Conservation (phyloP, 2,329 filamentous ascomycete species). For the Calonectria montana region DNA sequence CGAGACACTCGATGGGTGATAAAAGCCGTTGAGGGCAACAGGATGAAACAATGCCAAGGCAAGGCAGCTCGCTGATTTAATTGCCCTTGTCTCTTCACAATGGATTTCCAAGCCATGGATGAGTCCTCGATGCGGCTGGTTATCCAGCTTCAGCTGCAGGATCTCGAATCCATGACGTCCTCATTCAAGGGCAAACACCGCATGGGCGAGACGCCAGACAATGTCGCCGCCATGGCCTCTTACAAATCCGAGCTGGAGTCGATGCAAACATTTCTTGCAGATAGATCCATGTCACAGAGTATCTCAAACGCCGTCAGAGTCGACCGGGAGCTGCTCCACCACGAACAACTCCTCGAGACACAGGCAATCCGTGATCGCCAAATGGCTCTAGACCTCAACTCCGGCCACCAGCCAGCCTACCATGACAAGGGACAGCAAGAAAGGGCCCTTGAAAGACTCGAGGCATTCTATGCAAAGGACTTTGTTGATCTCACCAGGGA, state of each 20-base stretch:
- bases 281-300: slow-evolving; percentile 4
- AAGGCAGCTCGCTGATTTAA: neutral
- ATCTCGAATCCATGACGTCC: neutral
- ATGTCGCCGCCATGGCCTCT: neutral
- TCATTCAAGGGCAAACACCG: slow-evolving; percentile 29
- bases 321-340: neutral
- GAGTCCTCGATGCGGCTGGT: neutral
- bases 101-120: neutral
- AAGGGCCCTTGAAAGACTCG: neutral
- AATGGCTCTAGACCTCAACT: slow-evolving; percentile 8
- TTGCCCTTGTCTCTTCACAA: neutral
- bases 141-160: slow-evolving; percentile 27
- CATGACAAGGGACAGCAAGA: neutral
- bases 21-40: neutral
- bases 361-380: slow-evolving; percentile 8
- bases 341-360: neutral
- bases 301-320: slow-evolving; percentile 20
- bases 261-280: neutral
- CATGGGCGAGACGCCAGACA: slow-evolving; percentile 8
- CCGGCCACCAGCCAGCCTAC: neutral
- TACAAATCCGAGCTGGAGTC: slow-evolving; percentile 17
- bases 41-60: neutral
- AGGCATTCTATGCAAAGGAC: neutral
- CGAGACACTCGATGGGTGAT: too few relatives aligned
- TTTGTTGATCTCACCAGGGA: neutral